A percentile compares a stretch with the other conserved stretches of the same genome.
phyloP scores from a whole-genome alignment of 495 filamentous ascomycete genomes.

The Xeromyces bisporus region DNA sequence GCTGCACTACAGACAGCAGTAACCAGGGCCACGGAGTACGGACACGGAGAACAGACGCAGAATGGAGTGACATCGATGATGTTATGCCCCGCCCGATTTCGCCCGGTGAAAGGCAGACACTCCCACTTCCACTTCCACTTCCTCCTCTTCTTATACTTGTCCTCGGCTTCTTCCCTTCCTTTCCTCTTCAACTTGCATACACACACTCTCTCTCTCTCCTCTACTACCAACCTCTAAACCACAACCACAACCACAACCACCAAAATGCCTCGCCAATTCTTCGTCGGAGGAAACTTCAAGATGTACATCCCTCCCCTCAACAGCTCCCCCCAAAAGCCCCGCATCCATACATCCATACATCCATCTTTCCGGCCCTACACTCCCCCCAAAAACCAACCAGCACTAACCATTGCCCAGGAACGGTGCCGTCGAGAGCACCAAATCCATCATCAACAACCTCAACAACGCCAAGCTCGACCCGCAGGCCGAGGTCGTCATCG shows the following conservation, averaged over 20 bases:
- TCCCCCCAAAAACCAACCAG: neutral
- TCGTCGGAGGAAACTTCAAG: constrained; percentile 99
- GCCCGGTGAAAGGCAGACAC: neutral
- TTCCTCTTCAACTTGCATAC: neutral
- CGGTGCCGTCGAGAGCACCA: constrained; percentile 72
- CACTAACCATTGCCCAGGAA: constrained; percentile 43
- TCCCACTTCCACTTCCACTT: constrained; percentile 5
- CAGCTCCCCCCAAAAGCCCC: constrained; percentile 9
- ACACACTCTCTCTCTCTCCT: neutral
- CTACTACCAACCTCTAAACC: constrained; percentile 4
- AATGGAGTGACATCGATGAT: constrained; percentile 13
- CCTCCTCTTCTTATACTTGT: constrained; percentile 3
- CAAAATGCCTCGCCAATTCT: constrained; percentile 89
- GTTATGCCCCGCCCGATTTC: constrained; percentile 5
- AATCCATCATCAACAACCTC: constrained; percentile 70
- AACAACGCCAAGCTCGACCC: constrained; percentile 49
- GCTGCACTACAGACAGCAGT: too few relatives aligned
- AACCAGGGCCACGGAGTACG: too few relatives aligned
- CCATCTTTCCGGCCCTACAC: neutral
- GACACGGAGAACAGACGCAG: too few relatives aligned
- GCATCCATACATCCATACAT: constrained; percentile 5
- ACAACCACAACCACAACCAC: constrained; percentile 2
- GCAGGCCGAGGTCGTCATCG: constrained; percentile 67
- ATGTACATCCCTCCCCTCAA: constrained; percentile 41
- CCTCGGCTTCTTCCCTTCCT: constrained; percentile 4